Percentiles rank a stretch among this genome's conserved stretches.
These are phyloP conservation scores for Alternaria rosae DNA, from an alignment of 2,329 filamentous ascomycete species.

Conservation along the genomic window DNA sequence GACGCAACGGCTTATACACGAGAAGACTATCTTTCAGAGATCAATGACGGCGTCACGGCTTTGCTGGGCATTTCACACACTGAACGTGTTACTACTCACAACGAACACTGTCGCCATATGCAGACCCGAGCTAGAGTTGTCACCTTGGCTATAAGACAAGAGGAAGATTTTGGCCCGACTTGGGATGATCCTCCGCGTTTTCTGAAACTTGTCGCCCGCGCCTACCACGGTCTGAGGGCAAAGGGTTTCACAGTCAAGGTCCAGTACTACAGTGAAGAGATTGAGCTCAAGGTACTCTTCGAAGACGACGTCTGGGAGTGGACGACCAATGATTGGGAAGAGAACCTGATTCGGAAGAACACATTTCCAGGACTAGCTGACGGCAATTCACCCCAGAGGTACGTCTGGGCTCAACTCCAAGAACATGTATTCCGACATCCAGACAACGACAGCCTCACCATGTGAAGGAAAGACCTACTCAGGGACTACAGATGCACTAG, in stretches of 20 bases:
- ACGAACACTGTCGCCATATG: not conserved
- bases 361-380: not conserved
- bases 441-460: not conserved
- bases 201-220: slow-evolving; percentile 1
- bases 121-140: not conserved
- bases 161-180: not conserved
- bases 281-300: slow-evolving; percentile 4
- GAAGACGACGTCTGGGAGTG: slow-evolving; percentile 11
- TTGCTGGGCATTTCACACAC: slow-evolving; percentile 1
- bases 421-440: not conserved
- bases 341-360: slow-evolving; percentile 5
- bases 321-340: slow-evolving; percentile 8
- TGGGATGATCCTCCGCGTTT: not conserved
- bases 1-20: not conserved
- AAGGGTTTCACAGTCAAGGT: slow-evolving; percentile 12
- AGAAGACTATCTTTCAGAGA: not conserved
- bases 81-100: slow-evolving; percentile 1
- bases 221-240: slow-evolving; percentile 4
- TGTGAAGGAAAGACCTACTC: too few relatives aligned
- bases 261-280: slow-evolving; percentile 7
- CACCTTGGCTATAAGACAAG: slow-evolving; percentile 7
- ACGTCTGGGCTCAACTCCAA: slow-evolving; percentile 2
- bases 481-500: too few relatives aligned
- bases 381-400: not conserved
- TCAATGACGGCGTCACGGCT: not conserved